phyloP scores from a whole-genome alignment of 805 yeast species.

The Saturnispora diversa region DNA sequence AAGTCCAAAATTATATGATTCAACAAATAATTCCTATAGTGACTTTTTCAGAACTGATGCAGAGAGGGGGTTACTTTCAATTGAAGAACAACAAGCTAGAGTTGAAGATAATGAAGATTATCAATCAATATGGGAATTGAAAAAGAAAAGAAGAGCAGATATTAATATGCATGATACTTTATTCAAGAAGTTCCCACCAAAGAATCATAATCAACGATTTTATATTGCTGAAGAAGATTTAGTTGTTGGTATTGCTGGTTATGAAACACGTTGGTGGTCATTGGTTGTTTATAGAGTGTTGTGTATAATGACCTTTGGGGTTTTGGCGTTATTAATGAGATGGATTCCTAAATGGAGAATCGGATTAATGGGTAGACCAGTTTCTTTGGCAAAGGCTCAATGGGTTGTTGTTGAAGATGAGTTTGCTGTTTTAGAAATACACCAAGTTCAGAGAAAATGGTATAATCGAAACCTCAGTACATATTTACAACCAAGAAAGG shows the following conservation, averaged over 20 bases:
- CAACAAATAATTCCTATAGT: constrained; percentile 14
- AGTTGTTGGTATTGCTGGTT: constrained; percentile 92
- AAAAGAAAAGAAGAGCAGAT: constrained; percentile 20
- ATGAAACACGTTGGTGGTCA: constrained; percentile 44
- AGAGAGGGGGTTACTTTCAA: constrained; percentile 15
- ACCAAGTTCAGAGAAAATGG: constrained; percentile 47
- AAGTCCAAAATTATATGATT: constrained; percentile 12
- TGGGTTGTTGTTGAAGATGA: constrained; percentile 95
- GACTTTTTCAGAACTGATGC: constrained; percentile 16
- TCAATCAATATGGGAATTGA: constrained; percentile 12
- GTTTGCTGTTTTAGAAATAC: constrained; percentile 71
- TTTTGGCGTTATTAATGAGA: constrained; percentile 62
- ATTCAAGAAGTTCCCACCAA: constrained; percentile 36
- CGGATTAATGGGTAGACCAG: constrained; percentile 51
- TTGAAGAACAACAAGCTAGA: constrained; percentile 20
- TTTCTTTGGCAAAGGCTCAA: constrained; percentile 74
- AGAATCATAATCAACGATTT: constrained; percentile 60
- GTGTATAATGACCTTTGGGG: constrained; percentile 57
- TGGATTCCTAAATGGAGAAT: constrained; percentile 83
- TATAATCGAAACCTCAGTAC: constrained; percentile 68
- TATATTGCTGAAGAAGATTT: constrained; percentile 94
- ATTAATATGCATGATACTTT: constrained; percentile 35
- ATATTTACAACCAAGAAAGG: constrained; percentile 36
- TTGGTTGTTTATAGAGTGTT: constrained; percentile 41
- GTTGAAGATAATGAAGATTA: constrained; percentile 12